Percentiles rank a stretch among this genome's conserved stretches.
phyloP scores from a whole-genome alignment of 2,329 filamentous ascomycete genomes.

The Fusarium transvaalense region DNA sequence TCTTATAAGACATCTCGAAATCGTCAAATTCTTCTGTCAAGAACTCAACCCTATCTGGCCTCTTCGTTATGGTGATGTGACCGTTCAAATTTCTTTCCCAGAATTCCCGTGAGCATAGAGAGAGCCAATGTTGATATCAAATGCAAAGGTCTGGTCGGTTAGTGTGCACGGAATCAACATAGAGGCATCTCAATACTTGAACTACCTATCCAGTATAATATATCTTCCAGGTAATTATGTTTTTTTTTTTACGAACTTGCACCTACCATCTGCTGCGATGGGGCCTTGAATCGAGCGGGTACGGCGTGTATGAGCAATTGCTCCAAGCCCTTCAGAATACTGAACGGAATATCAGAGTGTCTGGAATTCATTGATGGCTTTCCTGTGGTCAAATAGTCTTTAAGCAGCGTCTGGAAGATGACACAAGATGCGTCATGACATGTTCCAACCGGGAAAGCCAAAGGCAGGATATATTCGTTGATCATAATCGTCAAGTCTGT shows the following conservation, averaged over 20 bases:
- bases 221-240: neutral
- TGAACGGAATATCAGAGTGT: neutral
- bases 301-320: neutral
- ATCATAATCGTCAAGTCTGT: slow-evolving; percentile 3
- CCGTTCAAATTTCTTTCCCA: no score
- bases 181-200: neutral
- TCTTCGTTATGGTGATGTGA: no score
- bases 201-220: neutral
- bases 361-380: neutral
- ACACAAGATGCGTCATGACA: neutral
- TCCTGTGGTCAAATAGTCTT: neutral
- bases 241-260: no score
- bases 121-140: neutral
- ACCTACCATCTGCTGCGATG: neutral
- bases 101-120: neutral
- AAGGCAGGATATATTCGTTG: slow-evolving; percentile 2
- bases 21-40: neutral
- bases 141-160: neutral
- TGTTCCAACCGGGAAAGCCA: neutral
- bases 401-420: neutral
- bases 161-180: neutral
- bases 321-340: neutral
- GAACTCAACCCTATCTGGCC: no score
- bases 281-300: neutral
- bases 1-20: neutral